Evolutionary conservation across 495 filamentous ascomycete genomes (phyloP).

Genomic region (Podospora comata): DNA sequence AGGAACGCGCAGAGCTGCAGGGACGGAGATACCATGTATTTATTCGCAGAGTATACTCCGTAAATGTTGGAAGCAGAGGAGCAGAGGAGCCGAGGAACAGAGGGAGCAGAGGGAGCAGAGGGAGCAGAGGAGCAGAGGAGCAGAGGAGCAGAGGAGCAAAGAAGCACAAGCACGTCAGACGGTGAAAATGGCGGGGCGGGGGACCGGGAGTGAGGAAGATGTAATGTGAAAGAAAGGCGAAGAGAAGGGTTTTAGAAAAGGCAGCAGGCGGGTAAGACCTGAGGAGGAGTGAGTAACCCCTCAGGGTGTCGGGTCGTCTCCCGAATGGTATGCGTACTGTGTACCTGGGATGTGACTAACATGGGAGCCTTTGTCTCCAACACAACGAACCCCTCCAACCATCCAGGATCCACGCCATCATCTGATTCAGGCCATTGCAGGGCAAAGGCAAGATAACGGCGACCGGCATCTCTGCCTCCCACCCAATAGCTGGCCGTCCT

Average conservation of each 20-base stretch:
- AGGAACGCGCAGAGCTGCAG: slow-evolving; percentile 27
- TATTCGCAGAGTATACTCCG: slow-evolving; percentile 5
- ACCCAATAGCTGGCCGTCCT: no score
- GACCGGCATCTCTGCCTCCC: background rate
- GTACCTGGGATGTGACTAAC: background rate
- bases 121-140: no score
- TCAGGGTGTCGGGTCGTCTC: background rate
- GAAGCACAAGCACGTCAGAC: slow-evolving; percentile 4
- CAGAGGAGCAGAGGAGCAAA: no score
- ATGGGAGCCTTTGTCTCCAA: slow-evolving; percentile 18
- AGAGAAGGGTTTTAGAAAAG: background rate
- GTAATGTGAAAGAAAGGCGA: background rate
- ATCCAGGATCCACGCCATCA: slow-evolving; percentile 17
- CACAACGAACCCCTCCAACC: slow-evolving; percentile 8
- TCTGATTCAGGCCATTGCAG: slow-evolving; percentile 13
- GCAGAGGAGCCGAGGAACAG: no score
- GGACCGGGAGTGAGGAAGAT: background rate
- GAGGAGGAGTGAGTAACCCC: background rate
- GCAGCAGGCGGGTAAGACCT: background rate
- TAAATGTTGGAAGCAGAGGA: background rate
- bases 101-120: no score
- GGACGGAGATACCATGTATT: slow-evolving; percentile 28
- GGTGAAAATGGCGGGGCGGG: slow-evolving; percentile 2
- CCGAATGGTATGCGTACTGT: background rate
- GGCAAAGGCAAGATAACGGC: slow-evolving; percentile 15